Evolutionary conservation across 2,329 filamentous ascomycete genomes (phyloP).

Genomic region (Aspergillus persii): DNA sequence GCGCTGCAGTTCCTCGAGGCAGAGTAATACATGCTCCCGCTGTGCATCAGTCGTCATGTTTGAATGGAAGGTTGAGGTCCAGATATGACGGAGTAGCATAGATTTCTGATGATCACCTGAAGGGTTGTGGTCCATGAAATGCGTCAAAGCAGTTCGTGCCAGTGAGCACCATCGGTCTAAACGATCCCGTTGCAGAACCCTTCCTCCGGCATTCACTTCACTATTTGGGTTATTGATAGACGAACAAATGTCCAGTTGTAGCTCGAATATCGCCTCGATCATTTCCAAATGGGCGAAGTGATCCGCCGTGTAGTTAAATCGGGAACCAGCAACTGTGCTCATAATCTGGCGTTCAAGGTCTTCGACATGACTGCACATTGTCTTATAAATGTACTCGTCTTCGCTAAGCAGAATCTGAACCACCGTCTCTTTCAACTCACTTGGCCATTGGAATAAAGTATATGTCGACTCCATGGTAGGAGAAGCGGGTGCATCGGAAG

Average conservation of each 20-base stretch:
- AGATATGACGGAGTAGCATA: constrained; percentile 61
- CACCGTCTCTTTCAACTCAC: constrained; percentile 54
- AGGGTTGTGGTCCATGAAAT: constrained; percentile 35
- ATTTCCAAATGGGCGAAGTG: constrained; percentile 50
- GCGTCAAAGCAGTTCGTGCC: constrained; percentile 53
- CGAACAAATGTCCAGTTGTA: constrained; percentile 65
- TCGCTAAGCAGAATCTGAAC: constrained; percentile 53
- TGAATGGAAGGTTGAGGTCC: constrained; percentile 63
- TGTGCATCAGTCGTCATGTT: constrained; percentile 55
- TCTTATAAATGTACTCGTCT: constrained; percentile 53
- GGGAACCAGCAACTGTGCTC: constrained; percentile 9
- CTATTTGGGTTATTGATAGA: constrained; percentile 61
- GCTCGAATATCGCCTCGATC: constrained; percentile 61
- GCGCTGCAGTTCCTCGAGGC: constrained; percentile 61
- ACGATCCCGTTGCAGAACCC: constrained; percentile 56
- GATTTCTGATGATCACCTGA: constrained; percentile 35
- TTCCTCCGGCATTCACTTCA: constrained; percentile 52
- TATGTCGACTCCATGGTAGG: constrained; percentile 48
- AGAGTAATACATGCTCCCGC: constrained; percentile 60
- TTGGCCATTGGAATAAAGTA: constrained; percentile 53
- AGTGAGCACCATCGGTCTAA: constrained; percentile 60
- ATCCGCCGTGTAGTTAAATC: constrained; percentile 27
- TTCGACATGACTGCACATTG: constrained; percentile 35
- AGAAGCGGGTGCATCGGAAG: constrained; percentile 13
- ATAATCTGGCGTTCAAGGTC: constrained; percentile 30